Base-by-base conservation (phyloP, 139 green algal species). In the Pleodorina starrii region DNA sequence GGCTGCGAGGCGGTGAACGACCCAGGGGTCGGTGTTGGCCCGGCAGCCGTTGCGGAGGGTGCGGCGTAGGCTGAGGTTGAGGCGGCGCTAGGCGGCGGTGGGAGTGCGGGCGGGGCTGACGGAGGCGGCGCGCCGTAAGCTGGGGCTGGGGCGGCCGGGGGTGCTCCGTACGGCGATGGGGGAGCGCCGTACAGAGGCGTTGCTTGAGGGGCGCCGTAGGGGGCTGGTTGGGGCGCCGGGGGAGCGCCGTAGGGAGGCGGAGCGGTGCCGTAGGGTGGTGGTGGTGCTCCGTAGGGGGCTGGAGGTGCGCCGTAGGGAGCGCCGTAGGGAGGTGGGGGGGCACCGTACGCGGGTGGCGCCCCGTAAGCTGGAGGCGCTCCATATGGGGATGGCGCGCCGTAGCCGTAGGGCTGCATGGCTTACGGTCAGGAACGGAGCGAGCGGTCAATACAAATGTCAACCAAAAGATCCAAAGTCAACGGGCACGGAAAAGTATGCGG, bases 331-430 rank as follows among this genome's bases (percentile, higher is more conserved):
- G 86, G 27, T 25, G 86, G 59, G 29, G 75, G 75, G 12, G 72
- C 63, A n/a, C 69, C 77, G 19, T 85, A 85, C 9, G 77, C 16
- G 9, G 25, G 43, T 2, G 73, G 73, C 5, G 48, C 71, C 7
- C 46, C 46, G 43, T 72, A 82, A 19, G 74, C 10, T 21, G 86
- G 75, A 25, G 74, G 75, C 6, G 71, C 71, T 9, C 73, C 74
- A 63, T 68, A 85, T 25, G 85, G 63, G 2, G 82, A 32, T 12
- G 83, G 66, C 40, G 83, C 83, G 5, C 82, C 82, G 54, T 88
- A 79, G 42, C 74, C 74, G 74, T 88, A 88, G 17, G 35, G 32
- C 27, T 88, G 87, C 77, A 84, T 84, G 4, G 46, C 32, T 66
- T 27, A 66, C 54, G 5, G 29, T 66, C 54, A 66, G n/a, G n/a